Evolutionary conservation across 2,329 filamentous ascomycete genomes (phyloP).

Genomic region (Keithomyces neogunnii): DNA sequence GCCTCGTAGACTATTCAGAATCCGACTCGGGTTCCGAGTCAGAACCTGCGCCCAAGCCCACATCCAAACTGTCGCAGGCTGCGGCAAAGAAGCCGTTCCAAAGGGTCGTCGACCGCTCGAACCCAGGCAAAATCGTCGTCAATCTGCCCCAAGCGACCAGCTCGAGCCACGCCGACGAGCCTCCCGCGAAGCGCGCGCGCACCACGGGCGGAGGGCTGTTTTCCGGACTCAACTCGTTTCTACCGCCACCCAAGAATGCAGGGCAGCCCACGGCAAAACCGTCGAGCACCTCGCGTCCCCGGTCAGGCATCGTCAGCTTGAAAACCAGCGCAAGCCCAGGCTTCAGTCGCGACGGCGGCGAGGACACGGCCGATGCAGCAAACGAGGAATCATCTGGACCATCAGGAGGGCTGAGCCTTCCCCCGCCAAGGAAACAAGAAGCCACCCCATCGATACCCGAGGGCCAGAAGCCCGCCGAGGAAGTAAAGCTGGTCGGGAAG

Average conservation of each 20-base stretch:
- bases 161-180: constrained; percentile 15
- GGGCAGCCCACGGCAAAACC: constrained; percentile 20
- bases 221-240: constrained; percentile 74
- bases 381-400: constrained; percentile 7
- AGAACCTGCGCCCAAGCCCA: constrained; percentile 19
- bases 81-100: constrained; percentile 56
- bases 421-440: constrained; percentile 31
- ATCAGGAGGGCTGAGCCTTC: constrained; percentile 23
- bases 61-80: constrained; percentile 17
- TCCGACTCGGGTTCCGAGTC: constrained; percentile 66
- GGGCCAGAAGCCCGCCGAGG: constrained; percentile 50
- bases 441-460: constrained; percentile 42
- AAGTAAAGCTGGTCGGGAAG: constrained; percentile 65
- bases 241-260: constrained; percentile 71
- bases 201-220: constrained; percentile 53
- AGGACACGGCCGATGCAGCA: constrained; percentile 8
- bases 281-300: constrained; percentile 21
- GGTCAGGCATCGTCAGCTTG: constrained; percentile 45
- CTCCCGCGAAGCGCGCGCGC: constrained; percentile 64
- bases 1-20: constrained; percentile 71
- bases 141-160: constrained; percentile 53
- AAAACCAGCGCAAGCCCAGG: constrained; percentile 79
- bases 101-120: constrained; percentile 73
- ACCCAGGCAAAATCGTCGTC: constrained; percentile 77
- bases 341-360: constrained; percentile 54